Conservation (phyloP, 2,329 filamentous ascomycete genomes). For the Cordyceps pruinosa region DNA sequence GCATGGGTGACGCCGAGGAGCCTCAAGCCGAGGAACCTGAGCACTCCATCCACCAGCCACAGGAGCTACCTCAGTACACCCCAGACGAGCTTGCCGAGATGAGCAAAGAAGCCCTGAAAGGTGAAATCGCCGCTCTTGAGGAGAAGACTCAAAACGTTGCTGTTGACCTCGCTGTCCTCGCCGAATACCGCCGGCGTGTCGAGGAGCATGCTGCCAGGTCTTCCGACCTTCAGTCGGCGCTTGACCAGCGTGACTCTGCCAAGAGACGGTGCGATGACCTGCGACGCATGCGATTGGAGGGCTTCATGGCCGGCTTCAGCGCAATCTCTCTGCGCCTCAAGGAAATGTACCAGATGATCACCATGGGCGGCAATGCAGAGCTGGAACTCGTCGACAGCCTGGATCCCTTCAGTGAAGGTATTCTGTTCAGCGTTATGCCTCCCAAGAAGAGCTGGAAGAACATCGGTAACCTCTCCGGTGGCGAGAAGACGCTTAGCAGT, state of each 20-base stretch:
- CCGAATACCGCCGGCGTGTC: constrained; percentile 79
- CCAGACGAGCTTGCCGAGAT: constrained; percentile 61
- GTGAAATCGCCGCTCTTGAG: constrained; percentile 55
- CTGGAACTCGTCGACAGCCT: constrained; percentile 93
- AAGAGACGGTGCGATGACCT: constrained; percentile 93
- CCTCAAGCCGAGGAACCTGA: constrained; percentile 15
- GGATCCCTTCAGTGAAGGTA: constrained; percentile 95
- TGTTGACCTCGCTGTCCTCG: constrained; percentile 82
- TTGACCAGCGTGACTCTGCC: constrained; percentile 71
- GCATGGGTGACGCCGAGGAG: constrained; percentile 5
- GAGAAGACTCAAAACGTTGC: constrained; percentile 74
- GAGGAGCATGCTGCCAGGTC: constrained; percentile 76
- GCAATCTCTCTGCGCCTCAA: constrained; percentile 91
- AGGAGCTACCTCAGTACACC: constrained; percentile 71
- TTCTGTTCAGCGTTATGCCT: constrained; percentile 96
- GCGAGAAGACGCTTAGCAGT: constrained; percentile 92
- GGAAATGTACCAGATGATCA: constrained; percentile 99
- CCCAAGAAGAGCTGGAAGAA: constrained; percentile 99
- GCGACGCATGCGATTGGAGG: constrained; percentile 80
- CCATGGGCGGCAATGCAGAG: constrained; percentile 97
- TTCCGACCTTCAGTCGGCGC: constrained; percentile 74
- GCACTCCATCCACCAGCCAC: constrained; percentile 29
- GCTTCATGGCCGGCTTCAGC: constrained; percentile 97
- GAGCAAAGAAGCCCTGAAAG: constrained; percentile 54
- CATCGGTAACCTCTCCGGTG: constrained; percentile 89